These are phyloP conservation scores for Xylaria acuta DNA, from an alignment of 495 filamentous ascomycete species.

Conservation along the genomic window DNA sequence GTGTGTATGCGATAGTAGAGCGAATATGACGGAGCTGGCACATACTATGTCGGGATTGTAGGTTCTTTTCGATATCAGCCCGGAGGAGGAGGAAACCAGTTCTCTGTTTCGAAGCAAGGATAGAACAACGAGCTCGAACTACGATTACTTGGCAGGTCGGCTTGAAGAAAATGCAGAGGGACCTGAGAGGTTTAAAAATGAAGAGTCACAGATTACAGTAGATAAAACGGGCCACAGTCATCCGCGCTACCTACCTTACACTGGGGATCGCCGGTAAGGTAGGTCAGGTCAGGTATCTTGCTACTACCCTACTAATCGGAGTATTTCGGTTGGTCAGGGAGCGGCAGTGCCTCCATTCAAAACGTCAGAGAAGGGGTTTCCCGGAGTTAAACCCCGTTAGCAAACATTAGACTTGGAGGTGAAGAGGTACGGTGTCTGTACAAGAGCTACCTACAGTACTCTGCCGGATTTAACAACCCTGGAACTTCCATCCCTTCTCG, in stretches of 20 bases:
- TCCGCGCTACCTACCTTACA: background rate
- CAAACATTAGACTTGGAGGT: background rate
- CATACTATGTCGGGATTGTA: background rate
- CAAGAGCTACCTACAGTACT: background rate
- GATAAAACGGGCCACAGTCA: slow-evolving; percentile 17
- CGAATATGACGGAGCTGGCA: background rate
- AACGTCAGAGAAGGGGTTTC: slow-evolving; percentile 1
- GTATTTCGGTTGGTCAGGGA: slow-evolving; percentile 15
- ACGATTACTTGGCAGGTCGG: background rate
- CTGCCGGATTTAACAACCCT: background rate
- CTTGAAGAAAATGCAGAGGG: background rate
- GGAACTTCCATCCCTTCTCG: background rate
- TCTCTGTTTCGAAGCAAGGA: background rate
- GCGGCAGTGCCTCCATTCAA: slow-evolving; percentile 6
- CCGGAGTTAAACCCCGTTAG: slow-evolving; percentile 15
- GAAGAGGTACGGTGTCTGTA: slow-evolving; percentile 20
- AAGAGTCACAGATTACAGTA: background rate
- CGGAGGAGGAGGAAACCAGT: background rate
- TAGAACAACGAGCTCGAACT: background rate
- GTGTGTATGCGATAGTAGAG: background rate
- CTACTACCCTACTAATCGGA: slow-evolving; percentile 19
- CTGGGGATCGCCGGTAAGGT: background rate
- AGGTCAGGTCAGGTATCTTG: background rate
- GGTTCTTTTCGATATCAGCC: slow-evolving; percentile 17
- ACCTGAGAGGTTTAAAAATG: slow-evolving; percentile 7